Evolutionary conservation across 1,139 yeast genomes (phyloP).

Genomic region (Hansenula sp.): DNA sequence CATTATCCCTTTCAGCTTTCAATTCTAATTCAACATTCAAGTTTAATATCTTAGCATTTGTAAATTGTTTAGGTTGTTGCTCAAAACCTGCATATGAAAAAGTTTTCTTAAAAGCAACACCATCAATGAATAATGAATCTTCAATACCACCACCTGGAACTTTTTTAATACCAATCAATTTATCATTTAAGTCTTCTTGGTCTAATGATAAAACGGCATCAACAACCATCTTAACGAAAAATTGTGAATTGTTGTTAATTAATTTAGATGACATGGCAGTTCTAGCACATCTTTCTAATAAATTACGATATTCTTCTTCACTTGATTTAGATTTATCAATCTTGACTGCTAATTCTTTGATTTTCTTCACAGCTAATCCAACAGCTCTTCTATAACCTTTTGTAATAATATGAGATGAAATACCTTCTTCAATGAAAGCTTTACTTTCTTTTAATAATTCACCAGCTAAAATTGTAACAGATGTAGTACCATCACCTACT

Average conservation of each 20-base stretch:
- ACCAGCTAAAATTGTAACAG: constrained; percentile 92
- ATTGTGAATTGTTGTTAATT: constrained; percentile 79
- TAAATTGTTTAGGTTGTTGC: constrained; percentile 90
- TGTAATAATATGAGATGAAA: constrained; percentile 82
- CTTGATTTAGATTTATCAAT: constrained; percentile 40
- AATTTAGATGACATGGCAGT: constrained; percentile 97
- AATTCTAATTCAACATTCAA: constrained; percentile 92
- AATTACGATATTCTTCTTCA: constrained; percentile 47
- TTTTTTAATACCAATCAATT: constrained; percentile 89
- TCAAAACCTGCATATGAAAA: constrained; percentile 98
- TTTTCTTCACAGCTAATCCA: constrained; percentile 66
- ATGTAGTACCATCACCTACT: constrained; percentile 98
- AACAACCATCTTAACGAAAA: constrained; percentile 94
- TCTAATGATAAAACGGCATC: constrained; percentile 90
- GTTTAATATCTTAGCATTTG: constrained; percentile 75
- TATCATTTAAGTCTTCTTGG: constrained; percentile 80
- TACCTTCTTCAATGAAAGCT: constrained; percentile 90
- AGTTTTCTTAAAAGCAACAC: constrained; percentile 96
- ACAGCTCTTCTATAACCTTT: constrained; percentile 88
- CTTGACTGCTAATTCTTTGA: constrained; percentile 73
- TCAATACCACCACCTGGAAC: constrained; percentile 97
- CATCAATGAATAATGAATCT: constrained; percentile 83
- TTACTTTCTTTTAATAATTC: constrained; percentile 91
- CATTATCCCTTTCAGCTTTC: constrained; percentile 97
- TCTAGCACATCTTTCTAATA: constrained; percentile 88